Conservation (phyloP, 345 rosid genomes). For the Pistacia vera region DNA sequence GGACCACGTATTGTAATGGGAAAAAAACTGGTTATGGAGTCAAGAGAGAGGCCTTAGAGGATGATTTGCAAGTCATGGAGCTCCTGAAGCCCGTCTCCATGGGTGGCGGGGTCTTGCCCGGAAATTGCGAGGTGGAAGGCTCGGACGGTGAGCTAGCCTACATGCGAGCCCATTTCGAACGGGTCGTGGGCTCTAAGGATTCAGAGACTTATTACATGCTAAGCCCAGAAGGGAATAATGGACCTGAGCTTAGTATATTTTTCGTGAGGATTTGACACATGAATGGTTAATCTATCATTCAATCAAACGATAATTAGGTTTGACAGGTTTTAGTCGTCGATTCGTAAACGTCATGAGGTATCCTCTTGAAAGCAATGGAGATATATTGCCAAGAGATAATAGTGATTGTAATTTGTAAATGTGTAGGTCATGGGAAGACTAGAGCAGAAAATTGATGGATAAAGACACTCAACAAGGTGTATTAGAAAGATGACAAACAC, state of each 20-base stretch:
- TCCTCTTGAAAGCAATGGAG: not conserved
- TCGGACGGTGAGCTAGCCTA: slow-evolving; percentile 76
- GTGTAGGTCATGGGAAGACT: not conserved
- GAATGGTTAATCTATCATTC: not conserved
- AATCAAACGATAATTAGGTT: not conserved
- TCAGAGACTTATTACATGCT: slow-evolving; percentile 82
- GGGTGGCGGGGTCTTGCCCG: slow-evolving; percentile 91
- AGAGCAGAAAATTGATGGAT: slow-evolving; percentile 13
- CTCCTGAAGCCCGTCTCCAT: slow-evolving; percentile 71
- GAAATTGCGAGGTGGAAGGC: slow-evolving; percentile 61
- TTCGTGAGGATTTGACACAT: slow-evolving; percentile 56
- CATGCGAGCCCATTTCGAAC: slow-evolving; percentile 77
- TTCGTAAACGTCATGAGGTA: not conserved
- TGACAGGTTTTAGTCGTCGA: not conserved
- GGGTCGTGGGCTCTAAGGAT: slow-evolving; percentile 81
- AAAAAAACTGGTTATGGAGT: slow-evolving; percentile 74
- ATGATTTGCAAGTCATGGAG: slow-evolving; percentile 80
- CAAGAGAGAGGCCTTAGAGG: slow-evolving; percentile 64
- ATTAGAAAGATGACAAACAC: not conserved
- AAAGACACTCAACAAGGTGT: not conserved
- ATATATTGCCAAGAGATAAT: not conserved
- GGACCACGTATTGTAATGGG: slow-evolving; percentile 87
- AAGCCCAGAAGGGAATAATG: slow-evolving; percentile 78
- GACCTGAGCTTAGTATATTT: slow-evolving; percentile 86
- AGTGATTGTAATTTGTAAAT: not conserved